Base-by-base conservation (phyloP, 2,329 filamentous ascomycete genomes). In the Beauveria australis region DNA sequence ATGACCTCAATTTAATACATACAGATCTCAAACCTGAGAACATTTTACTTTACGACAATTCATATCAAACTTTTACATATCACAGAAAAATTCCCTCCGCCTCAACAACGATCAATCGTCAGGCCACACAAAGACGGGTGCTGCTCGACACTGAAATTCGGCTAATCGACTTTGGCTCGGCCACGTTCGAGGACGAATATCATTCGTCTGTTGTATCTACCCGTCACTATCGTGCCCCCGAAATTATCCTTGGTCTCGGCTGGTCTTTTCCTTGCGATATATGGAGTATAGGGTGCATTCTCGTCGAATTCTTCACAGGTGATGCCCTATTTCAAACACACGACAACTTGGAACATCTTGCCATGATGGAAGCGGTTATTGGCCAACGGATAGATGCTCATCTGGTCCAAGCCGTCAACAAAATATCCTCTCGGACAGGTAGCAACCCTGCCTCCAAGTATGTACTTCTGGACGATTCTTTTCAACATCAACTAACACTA, bases 1-100 rank as follows among this genome's bases (percentile, higher is more conserved):
- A 99, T 72, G 94, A 99, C 74, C 83, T 99, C 22, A 96, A 97
- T 72, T 83, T 99, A 65, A 97, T 99, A 64, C 94, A 99, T 72
- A 99, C 94, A 12, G 86, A 89, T 70, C 74, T 89, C 53, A 89
- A 89, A 69, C 86, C 86, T 0, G 86, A 89, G 68, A 89, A 89
- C 66, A 89, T 89, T 63, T 77, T 89, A 33, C 78, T 89, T 16
- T 86, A 84, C 64, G 80, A 87, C 64, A 84, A 81, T 66, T 75
- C 79, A 2, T 89, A 88, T 65, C 86, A 89, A 69, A 88, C 85
- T 1, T 89, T 89, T 67, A 88, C 85, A 2, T 89, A 89, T 68
- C 88, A 87, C 69, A 79, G 86, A 64, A 83, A 84, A 67, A 88
- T 89, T 61, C 86, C 86, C 5, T 88, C 86, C 0, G 88, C 86